Evolutionary conservation across 441 rosid species (phyloP).

Genomic region (Mallotus japonicus): DNA sequence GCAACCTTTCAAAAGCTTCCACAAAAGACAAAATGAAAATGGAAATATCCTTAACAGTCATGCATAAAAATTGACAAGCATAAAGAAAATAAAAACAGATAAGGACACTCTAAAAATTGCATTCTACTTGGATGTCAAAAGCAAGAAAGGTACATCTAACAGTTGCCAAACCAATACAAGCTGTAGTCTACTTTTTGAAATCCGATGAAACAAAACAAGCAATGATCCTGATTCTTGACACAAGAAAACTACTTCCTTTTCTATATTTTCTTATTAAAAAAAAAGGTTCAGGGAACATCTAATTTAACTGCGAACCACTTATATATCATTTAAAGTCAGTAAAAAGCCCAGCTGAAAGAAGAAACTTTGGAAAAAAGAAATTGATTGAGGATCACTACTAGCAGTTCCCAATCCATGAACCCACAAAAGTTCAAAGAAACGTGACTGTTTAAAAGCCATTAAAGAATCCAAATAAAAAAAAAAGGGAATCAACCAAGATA

Average conservation of each 20-base stretch:
- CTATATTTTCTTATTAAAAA: not conserved
- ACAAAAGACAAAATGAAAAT: slow-evolving; percentile 1
- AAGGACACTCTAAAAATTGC: slow-evolving; percentile 2
- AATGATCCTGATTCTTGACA: not conserved
- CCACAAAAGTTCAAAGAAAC: slow-evolving; percentile 5
- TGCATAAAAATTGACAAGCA: slow-evolving; percentile 13
- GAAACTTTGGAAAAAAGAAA: slow-evolving; percentile 4
- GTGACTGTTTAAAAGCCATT: slow-evolving; percentile 23
- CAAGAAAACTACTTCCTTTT: not conserved
- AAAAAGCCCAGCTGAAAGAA: slow-evolving; percentile 21
- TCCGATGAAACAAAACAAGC: slow-evolving; percentile 5
- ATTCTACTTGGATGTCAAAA: slow-evolving; percentile 8
- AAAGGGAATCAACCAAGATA: not conserved
- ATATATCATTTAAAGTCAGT: slow-evolving; percentile 8
- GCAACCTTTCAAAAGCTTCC: slow-evolving; percentile 1
- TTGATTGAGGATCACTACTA: slow-evolving; percentile 6
- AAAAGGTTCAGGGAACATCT: not conserved
- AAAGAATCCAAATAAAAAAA: slow-evolving; percentile 7
- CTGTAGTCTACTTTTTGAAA: not conserved
- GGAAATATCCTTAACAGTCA: not conserved
- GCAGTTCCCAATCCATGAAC: slow-evolving; percentile 10
- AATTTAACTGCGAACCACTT: not conserved
- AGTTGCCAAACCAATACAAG: slow-evolving; percentile 9
- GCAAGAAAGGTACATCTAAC: slow-evolving; percentile 13
- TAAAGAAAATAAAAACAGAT: not conserved